Evolutionary conservation across 805 yeast genomes (phyloP).

Genomic region (Kuraishia piskuri): DNA sequence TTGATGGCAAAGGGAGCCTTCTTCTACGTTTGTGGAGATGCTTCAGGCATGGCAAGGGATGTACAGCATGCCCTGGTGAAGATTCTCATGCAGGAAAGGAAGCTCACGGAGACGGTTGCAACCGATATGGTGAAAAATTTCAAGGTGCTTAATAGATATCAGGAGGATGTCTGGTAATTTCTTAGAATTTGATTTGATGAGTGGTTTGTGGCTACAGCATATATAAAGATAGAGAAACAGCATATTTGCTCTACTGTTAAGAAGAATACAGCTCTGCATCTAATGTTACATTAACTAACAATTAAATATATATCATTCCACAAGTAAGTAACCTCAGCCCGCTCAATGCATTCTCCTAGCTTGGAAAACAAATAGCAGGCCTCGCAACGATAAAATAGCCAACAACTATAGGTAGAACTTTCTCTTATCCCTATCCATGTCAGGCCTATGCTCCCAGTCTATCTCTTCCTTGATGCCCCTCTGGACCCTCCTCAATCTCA

Average conservation of each 20-base stretch:
- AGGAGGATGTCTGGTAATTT: constrained; percentile 92
- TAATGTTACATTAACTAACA: too few relatives aligned
- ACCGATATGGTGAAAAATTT: constrained; percentile 68
- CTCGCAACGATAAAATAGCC: neutral
- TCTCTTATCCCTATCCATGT: constrained; percentile 93
- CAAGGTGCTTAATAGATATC: constrained; percentile 81
- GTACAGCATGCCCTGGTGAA: constrained; percentile 64
- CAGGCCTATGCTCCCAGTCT: constrained; percentile 95
- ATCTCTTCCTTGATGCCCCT: constrained; percentile 86
- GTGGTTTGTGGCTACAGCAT: too few relatives aligned
- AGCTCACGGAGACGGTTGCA: constrained; percentile 59
- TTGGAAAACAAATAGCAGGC: too few relatives aligned
- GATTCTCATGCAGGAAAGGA: constrained; percentile 56
- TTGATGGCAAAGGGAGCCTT: constrained; percentile 65
- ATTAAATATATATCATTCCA: too few relatives aligned
- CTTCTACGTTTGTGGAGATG: constrained; percentile 96
- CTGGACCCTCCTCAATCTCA: constrained; percentile 81
- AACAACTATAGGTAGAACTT: constrained; percentile 70
- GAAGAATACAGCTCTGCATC: too few relatives aligned
- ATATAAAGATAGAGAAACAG: too few relatives aligned
- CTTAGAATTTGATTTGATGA: too few relatives aligned
- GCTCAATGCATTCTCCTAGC: too few relatives aligned
- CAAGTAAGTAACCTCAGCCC: too few relatives aligned
- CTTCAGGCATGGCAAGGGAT: constrained; percentile 90
- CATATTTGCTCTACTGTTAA: too few relatives aligned